Evolutionary conservation across 1,284 basidiomycete species (phyloP), one percentile per base, ranked within the genome.

Genomic region (Mycosarcoma maydis): DNA sequence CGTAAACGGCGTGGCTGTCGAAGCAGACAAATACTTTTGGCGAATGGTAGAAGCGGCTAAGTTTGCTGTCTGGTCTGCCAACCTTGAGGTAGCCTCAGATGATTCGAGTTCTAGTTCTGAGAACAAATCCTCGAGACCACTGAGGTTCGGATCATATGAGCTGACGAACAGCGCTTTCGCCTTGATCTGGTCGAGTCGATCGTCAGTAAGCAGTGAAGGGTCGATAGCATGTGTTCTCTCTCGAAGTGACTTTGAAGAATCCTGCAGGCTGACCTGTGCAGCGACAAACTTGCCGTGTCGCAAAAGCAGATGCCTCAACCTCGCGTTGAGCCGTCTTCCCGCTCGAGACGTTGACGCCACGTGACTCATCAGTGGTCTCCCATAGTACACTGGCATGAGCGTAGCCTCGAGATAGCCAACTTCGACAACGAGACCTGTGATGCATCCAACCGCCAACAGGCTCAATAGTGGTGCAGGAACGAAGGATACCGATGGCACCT

Each of bases 391-490:
- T 0, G 95, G 93, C 36, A 95, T 86, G 8, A 89, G 88, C 3
- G 89, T 90, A 0, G 93, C 90, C 82, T 98, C 94, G 2, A 95
- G 86, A 80, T 94, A 89, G 0, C 95, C 96, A 67, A 89, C 89
- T 75, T 98, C 94, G 2, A 98, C 85, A 0, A 98, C 94, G 7
- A 98, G 86, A 1, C 94, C 95, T 0, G 92, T 94, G 68, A 93
- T 90, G 56, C 91, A 85, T 4, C 96, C 95, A 2, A 89, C 87
- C 1, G 93, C 89, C 53, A 96, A 85, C 14, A 98, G 84, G 0
- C 92, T 87, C 10, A 96, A 86, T 1, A 98, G 83, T 72, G 92
- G 91, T 55, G 92, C 90, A 8, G 77, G 73, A 3, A 80, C 51
- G 14, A 98, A 98, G 1, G 92, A 94, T 62, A 98, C 87, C 2